Base-by-base conservation (phyloP, 352 stramenopile species). In the Phytophthora foliorum region DNA sequence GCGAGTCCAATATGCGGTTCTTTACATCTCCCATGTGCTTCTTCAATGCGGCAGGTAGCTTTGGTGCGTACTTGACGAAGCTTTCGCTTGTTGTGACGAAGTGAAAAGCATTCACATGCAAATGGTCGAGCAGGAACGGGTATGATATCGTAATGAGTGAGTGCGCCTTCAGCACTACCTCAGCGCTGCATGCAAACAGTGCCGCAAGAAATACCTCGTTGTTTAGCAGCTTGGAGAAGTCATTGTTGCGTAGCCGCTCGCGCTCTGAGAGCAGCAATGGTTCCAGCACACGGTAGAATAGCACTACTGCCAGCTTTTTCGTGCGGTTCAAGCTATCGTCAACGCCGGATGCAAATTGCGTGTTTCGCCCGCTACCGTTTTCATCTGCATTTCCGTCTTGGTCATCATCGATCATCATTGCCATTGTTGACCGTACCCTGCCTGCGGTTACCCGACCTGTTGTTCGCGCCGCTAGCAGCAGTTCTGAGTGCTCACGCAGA, bases 41-140 rank as follows among this genome's bases (percentile, higher is more conserved):
- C 66, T 95, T 95, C 39, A 97, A 78, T 7, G 78, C 81, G 16
- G 71, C 77, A n/a, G 89, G 89, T 11, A 97, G 67, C 16, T 76
- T 79, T 19, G 89, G 86, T 11, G 81, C 83, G 50, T 94, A 89
- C 69, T 94, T 94, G 31, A 95, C 88, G 45, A 97, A 95, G 58
- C 86, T 95, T 66, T 95, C 89, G 32, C 94, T 89, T 13, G 92
- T 90, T 17, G 92, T 94, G 13, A 88, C 88, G 57, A 97, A 95
- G 63, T 97, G 88, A 58, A 97, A 95, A 14, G 84, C 87, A 56
- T 90, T 91, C 31, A 97, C 88, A 21, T 81, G 77, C 42, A 93
- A 67, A 16, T 82, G 87, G 6, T 90, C 82, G 19, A 95, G 73
- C 50, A 97, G 50, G 32, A 93, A 90, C 19, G 89, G 89, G 46